Percentiles rank a stretch among this genome's conserved stretches.
Conservation (phyloP, 495 filamentous ascomycete genomes). For the Penicillium argentinense region DNA sequence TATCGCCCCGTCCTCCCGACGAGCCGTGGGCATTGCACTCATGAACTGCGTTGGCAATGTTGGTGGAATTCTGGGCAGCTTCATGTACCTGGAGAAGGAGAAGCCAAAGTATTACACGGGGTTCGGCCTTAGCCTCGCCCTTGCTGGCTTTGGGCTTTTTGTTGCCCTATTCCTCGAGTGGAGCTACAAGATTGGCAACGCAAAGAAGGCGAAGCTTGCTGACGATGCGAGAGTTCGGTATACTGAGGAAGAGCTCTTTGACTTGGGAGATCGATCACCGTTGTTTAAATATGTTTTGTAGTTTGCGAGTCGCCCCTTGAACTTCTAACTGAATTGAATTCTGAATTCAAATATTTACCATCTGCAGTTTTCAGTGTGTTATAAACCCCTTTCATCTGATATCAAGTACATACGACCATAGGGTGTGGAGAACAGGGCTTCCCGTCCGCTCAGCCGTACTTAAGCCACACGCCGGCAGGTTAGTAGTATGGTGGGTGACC, state of each 20-base stretch:
- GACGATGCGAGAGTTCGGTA: slow-evolving; percentile 31
- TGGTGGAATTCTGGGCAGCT: slow-evolving; percentile 36
- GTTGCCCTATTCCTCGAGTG: slow-evolving; percentile 22
- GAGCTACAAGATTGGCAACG: slow-evolving; percentile 20
- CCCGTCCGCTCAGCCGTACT: too few species aligned
- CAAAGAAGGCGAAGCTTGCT: slow-evolving; percentile 25
- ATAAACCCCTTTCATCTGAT: too few species aligned
- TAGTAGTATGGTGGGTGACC: too few species aligned
- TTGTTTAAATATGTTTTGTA: slow-evolving; percentile 38
- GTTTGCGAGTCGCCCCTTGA: not conserved
- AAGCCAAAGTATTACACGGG: slow-evolving; percentile 32
- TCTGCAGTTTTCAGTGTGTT: too few species aligned
- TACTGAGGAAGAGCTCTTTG: slow-evolving; percentile 34
- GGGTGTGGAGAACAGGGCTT: too few species aligned
- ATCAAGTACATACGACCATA: too few species aligned
- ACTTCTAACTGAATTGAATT: too few species aligned
- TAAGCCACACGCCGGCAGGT: too few species aligned
- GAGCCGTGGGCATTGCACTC: slow-evolving; percentile 38
- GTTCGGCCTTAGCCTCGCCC: slow-evolving; percentile 29
- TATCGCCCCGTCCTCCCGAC: slow-evolving; percentile 30
- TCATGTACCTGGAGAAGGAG: slow-evolving; percentile 36
- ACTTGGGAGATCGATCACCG: slow-evolving; percentile 44
- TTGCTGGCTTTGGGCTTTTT: slow-evolving; percentile 21
- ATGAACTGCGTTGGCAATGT: slow-evolving; percentile 39
- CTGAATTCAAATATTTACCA: too few species aligned